Evolutionary conservation across 2,329 filamentous ascomycete genomes (phyloP).

Genomic region (Orbilia blumenaviensis): DNA sequence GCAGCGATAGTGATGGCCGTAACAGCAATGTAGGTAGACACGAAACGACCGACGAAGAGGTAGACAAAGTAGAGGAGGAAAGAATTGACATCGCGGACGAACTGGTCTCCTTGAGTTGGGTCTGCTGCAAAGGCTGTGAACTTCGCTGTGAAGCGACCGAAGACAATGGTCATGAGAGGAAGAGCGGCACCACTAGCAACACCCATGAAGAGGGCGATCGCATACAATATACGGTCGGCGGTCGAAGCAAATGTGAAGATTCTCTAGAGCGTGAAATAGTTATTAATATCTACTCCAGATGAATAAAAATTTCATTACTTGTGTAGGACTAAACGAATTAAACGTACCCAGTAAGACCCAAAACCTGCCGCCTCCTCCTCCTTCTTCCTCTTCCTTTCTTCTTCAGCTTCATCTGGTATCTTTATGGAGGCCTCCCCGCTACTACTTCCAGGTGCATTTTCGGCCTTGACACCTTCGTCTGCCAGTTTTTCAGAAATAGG

Average conservation of each 20-base stretch:
- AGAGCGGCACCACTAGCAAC: slow-evolving; percentile 41
- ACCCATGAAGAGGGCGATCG: slow-evolving; percentile 22
- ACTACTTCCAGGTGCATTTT: background rate
- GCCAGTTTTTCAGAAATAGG: slow-evolving; percentile 1
- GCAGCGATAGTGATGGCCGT: slow-evolving; percentile 66
- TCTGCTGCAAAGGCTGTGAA: slow-evolving; percentile 55
- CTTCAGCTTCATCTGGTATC: slow-evolving; percentile 35
- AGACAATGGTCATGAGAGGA: slow-evolving; percentile 48
- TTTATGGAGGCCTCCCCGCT: slow-evolving; percentile 23
- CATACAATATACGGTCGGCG: slow-evolving; percentile 28
- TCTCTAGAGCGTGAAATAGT: background rate
- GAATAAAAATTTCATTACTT: background rate
- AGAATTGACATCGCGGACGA: slow-evolving; percentile 36
- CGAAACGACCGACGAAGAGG: slow-evolving; percentile 74
- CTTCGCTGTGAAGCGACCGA: slow-evolving; percentile 55
- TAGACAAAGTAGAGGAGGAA: slow-evolving; percentile 72
- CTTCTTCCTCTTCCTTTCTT: slow-evolving; percentile 33
- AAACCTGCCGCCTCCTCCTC: slow-evolving; percentile 35
- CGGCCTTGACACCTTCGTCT: background rate
- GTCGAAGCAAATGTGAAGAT: slow-evolving; percentile 27
- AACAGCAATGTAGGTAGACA: slow-evolving; percentile 71
- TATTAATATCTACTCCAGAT: background rate
- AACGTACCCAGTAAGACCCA: slow-evolving; percentile 29
- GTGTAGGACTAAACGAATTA: background rate
- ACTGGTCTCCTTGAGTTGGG: slow-evolving; percentile 3